phyloP scores from a whole-genome alignment of 495 filamentous ascomycete species.

The Penicillium simplicissimum region DNA sequence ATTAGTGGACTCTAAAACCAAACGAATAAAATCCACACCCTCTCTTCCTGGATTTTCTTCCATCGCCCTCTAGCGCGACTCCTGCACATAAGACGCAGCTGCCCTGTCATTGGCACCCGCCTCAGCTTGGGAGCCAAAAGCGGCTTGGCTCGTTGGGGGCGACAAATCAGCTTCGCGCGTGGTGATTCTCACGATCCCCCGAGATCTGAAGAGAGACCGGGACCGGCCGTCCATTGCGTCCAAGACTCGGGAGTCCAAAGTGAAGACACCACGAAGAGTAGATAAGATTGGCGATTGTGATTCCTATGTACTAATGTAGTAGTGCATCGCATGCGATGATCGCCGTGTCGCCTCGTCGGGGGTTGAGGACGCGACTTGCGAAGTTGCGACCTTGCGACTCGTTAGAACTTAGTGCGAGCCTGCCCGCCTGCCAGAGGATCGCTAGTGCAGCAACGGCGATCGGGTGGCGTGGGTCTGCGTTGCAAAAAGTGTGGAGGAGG shows the following conservation, averaged over 20 bases:
- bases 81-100: neutral
- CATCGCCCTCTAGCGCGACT: neutral
- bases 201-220: constrained; percentile 14
- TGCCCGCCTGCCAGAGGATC: neutral
- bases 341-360: neutral
- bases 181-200: constrained; percentile 12
- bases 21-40: neutral
- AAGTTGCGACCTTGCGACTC: neutral
- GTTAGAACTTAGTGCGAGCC: neutral
- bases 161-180: constrained; percentile 12
- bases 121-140: constrained; percentile 6
- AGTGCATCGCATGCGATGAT: constrained; percentile 3
- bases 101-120: constrained; percentile 5
- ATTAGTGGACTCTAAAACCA: neutral
- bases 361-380: neutral
- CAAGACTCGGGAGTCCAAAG: too few species aligned
- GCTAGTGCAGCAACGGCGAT: constrained; percentile 9
- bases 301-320: neutral
- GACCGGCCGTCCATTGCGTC: too few species aligned
- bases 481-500: constrained; percentile 1
- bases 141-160: constrained; percentile 5
- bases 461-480: constrained; percentile 7
- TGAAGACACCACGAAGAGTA: neutral
- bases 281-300: too few species aligned
- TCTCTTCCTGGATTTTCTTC: neutral